These are phyloP conservation scores for Moelleriella libera DNA, from an alignment of 2,329 filamentous ascomycete species.

Conservation along the genomic window DNA sequence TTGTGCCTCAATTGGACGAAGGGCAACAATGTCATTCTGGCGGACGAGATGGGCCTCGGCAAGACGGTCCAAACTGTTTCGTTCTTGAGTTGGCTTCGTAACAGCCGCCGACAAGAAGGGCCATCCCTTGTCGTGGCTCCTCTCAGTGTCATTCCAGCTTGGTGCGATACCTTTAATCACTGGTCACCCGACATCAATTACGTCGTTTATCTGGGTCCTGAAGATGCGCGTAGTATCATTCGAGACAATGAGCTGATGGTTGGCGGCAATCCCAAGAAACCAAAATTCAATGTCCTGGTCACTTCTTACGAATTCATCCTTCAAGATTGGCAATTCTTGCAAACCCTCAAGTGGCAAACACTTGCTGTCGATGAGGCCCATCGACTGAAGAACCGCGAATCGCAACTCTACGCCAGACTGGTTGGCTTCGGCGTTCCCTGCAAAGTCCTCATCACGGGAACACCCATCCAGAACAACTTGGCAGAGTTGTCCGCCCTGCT, in stretches of 20 bases:
- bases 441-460: constrained; percentile 88
- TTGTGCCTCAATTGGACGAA: constrained; percentile 91
- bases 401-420: constrained; percentile 78
- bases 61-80: constrained; percentile 97
- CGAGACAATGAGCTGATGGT: constrained; percentile 80
- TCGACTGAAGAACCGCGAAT: constrained; percentile 89
- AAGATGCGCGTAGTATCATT: constrained; percentile 74
- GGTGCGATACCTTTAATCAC: constrained; percentile 93
- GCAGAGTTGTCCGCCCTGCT: constrained; percentile 84
- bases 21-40: constrained; percentile 88
- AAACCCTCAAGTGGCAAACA: constrained; percentile 93
- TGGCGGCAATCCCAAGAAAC: constrained; percentile 73
- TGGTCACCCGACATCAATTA: constrained; percentile 97
- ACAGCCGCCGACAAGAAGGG: constrained; percentile 78
- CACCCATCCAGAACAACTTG: constrained; percentile 92
- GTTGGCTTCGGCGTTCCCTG: constrained; percentile 77
- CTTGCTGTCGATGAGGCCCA: constrained; percentile 95
- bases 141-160: constrained; percentile 90
- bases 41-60: constrained; percentile 96
- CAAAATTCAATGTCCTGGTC: constrained; percentile 94
- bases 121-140: constrained; percentile 96
- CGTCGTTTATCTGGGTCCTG: constrained; percentile 87
- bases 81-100: constrained; percentile 93
- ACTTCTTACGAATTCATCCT: constrained; percentile 97
- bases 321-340: constrained; percentile 69